phyloP scores from a whole-genome alignment of 495 filamentous ascomycete species.

The Aspergillus sparsus region DNA sequence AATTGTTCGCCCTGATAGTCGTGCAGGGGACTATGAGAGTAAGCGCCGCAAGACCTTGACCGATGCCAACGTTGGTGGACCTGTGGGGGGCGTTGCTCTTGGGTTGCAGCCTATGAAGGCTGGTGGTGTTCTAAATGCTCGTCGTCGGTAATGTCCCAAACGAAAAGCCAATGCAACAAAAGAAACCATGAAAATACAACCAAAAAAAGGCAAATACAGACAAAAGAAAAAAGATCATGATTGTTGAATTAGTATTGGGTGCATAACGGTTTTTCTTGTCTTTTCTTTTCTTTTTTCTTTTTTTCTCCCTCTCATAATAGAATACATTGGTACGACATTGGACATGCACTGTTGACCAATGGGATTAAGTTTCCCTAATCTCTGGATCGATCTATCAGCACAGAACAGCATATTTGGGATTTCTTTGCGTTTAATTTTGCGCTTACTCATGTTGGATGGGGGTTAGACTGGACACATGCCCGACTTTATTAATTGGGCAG shows the following conservation, averaged over 20 bases:
- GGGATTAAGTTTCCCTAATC: not conserved
- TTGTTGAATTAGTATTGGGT: conserved; percentile 12
- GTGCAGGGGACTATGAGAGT: conserved; percentile 60
- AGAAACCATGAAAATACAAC: conserved; percentile 11
- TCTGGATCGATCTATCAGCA: not conserved
- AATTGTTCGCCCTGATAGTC: conserved; percentile 66
- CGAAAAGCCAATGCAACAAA: conserved; percentile 1
- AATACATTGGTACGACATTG: conserved; percentile 20
- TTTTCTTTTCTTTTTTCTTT: conserved; percentile 22
- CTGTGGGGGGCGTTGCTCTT: conserved; percentile 44
- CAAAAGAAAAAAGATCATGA: conserved; percentile 2
- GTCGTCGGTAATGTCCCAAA: conserved; percentile 37
- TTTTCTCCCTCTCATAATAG: conserved; percentile 30
- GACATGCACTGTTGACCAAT: not conserved
- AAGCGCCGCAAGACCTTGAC: conserved; percentile 86
- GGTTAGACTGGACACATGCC: conserved; percentile 15
- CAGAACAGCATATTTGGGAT: conserved; percentile 7
- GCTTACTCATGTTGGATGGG: conserved; percentile 8
- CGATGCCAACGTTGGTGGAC: conserved; percentile 53
- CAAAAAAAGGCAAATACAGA: conserved; percentile 17
- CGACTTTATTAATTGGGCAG: not conserved
- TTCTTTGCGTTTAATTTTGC: not conserved
- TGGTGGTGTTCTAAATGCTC: conserved; percentile 38
- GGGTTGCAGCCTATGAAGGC: conserved; percentile 49
- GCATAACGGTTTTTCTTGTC: conserved; percentile 22